Base-by-base conservation (phyloP, 1,284 basidiomycete species). In the Leccinum subfulvum region DNA sequence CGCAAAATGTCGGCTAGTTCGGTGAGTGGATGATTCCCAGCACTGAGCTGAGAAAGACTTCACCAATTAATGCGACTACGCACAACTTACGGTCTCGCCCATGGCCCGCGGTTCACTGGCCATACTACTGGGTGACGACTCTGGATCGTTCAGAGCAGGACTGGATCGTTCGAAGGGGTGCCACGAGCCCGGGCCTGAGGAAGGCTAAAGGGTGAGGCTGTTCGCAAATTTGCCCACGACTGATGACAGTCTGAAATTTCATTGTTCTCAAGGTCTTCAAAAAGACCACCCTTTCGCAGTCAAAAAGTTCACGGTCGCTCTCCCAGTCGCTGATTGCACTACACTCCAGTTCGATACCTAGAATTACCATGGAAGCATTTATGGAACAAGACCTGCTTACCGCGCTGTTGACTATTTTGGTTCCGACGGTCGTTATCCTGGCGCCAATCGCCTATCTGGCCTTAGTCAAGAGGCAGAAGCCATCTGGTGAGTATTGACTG, bases 361-460 rank as follows among this genome's bases (percentile, higher is more conserved):
- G 23, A 37, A 13, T 33, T 6, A 28, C 9, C 44, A 47, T 60
- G 49, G 39, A 59, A 33, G 13, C 28, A 8, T 56, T 62, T 39
- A n/a, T 63, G 55, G 58, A 63, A 28, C 58, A 26, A 5, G 41
- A 58, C 21, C 14, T 61, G 18, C 23, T 58, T 3, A 26, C 47
- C 30, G 51, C 58, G 35, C 21, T 70, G 35, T 61, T 60, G 18
- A 57, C 60, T 53, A 23, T 64, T 23, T 41, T 70, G 58, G 55
- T 67, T 28, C 56, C 62, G 5, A 37, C 59, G 28, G 16, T 63
- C 28, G 3, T 64, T 2, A 44, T 66, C 16, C 52, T 75, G 1
- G 65, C 39, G 1, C 60, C 70, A 0, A 18, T 71, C 14, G 57
- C 61, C 51, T 75, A 67, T 52, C 28, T 73, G 47, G 13, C 62